Evolutionary conservation across 306 rosid species (phyloP).

Genomic region (Vigna nakashimae): DNA sequence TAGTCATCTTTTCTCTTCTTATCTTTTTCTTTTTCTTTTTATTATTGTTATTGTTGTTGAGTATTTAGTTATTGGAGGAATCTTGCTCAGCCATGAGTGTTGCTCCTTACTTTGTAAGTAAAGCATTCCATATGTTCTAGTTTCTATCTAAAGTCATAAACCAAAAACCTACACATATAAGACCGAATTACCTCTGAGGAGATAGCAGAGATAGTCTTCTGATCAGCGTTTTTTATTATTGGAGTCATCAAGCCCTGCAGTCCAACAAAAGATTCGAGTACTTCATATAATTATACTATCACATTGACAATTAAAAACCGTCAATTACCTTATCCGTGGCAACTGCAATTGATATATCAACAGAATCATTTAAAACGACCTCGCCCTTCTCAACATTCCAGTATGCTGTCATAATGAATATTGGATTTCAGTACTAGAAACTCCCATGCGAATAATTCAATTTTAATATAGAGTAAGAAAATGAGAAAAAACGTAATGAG

Average conservation of each 20-base stretch:
- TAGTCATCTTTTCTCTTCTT: neutral
- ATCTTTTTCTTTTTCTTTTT: too few relatives aligned
- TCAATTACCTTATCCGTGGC: conserved; percentile 91
- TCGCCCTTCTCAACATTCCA: conserved; percentile 88
- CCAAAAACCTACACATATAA: conserved; percentile 19
- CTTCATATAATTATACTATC: conserved; percentile 19
- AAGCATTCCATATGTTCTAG: neutral
- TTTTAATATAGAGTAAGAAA: conserved; percentile 21
- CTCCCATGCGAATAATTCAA: conserved; percentile 33
- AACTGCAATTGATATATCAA: conserved; percentile 97
- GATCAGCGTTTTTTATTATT: conserved; percentile 90
- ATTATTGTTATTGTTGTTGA: neutral
- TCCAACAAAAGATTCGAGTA: conserved; percentile 43
- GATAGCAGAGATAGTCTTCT: conserved; percentile 83
- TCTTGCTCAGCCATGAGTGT: neutral
- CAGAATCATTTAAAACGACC: conserved; percentile 57
- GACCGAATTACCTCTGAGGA: conserved; percentile 75
- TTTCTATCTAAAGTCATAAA: conserved; percentile 23
- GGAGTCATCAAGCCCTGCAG: conserved; percentile 97
- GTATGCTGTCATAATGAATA: conserved; percentile 66
- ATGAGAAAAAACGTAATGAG: conserved; percentile 16
- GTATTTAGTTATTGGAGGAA: neutral
- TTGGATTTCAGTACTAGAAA: conserved; percentile 40
- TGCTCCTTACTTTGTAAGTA: neutral
- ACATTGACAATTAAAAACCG: conserved; percentile 37